These are phyloP conservation scores for Cystobasidium pallidum DNA, from an alignment of 1,284 basidiomycete species.

Conservation along the genomic window DNA sequence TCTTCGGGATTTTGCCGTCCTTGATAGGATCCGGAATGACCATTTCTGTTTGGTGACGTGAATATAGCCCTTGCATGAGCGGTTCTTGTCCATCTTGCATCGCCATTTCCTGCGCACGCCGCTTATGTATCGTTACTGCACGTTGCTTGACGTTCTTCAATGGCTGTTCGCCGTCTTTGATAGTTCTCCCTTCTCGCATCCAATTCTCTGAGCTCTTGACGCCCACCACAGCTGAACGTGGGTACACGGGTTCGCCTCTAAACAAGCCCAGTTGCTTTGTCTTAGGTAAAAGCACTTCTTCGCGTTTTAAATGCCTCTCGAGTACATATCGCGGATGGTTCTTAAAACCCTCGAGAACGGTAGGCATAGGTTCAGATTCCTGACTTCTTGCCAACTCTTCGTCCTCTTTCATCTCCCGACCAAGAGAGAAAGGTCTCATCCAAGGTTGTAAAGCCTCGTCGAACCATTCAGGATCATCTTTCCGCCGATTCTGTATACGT, in stretches of 20 bases:
- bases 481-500: slow-evolving; percentile 69
- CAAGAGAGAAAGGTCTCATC: slow-evolving; percentile 40
- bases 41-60: slow-evolving; percentile 79
- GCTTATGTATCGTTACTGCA: slow-evolving; percentile 77
- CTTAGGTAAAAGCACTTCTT: slow-evolving; percentile 83
- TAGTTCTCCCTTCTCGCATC: slow-evolving; percentile 80
- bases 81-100: slow-evolving; percentile 64
- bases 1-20: slow-evolving; percentile 88
- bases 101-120: slow-evolving; percentile 79
- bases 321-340: slow-evolving; percentile 94
- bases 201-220: slow-evolving; percentile 92
- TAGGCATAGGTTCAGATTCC: slow-evolving; percentile 90
- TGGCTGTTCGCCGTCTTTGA: slow-evolving; percentile 76
- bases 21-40: slow-evolving; percentile 78
- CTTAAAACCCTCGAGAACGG: slow-evolving; percentile 87
- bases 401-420: slow-evolving; percentile 81
- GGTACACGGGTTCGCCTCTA: slow-evolving; percentile 89
- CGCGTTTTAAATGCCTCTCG: slow-evolving; percentile 82
- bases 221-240: slow-evolving; percentile 76
- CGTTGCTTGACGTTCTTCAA: slow-evolving; percentile 88
- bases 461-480: slow-evolving; percentile 81
- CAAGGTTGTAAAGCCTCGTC: slow-evolving; percentile 56
- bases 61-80: slow-evolving; percentile 83
- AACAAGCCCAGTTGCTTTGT: slow-evolving; percentile 82
- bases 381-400: slow-evolving; percentile 82